Base-by-base conservation (phyloP, 306 rosid genomes). In the Cicer judaicum region DNA sequence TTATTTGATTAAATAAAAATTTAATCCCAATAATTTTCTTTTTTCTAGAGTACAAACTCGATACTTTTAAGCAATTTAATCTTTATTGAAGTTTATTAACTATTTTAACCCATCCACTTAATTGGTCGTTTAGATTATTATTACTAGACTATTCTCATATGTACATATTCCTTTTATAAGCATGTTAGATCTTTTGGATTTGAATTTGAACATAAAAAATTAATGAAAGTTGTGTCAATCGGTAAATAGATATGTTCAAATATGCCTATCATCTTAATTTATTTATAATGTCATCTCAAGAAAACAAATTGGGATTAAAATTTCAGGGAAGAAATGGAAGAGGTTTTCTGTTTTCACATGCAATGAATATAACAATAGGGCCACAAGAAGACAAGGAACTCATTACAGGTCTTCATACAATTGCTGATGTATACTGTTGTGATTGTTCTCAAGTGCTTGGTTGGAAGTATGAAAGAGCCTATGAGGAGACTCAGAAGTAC, bases 261-360 rank as follows among this genome's bases (percentile, higher is more conserved):
- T 3, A 29, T 3, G 5, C 5, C 0, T 29, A 29, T 0, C 34
- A 29, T 29, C 34, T 29, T 29, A 3, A 29, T 3, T 29, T 29
- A 29, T 48, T 16, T 53, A 16, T 16, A 53, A 3, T 8, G 59
- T 21, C 55, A 13, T 5, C 3, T 56, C 15, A 7, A 75, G 49
- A 70, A 10, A 46, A 49, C n/a, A 38, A 70, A n/a, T 46, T 53
- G 55, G 11, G 71, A 48, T 38, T 59, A 13, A 60, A 8, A 63
- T 64, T 78, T 73, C 76, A 90, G 96, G 96, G 93, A 67, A 88
- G 87, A 77, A 84, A 83, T 80, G 91, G 93, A 15, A 73, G 93
- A 80, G 93, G 85, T 5, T 90, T 90, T 81, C 65, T 90, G 82
- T 88, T 90, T 71, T 72, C 74, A 40, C 82, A 80, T 84, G 87